phyloP scores from a whole-genome alignment of 192 early-diverging fungal genomes.

The Bifiguratus adelaidae region DNA sequence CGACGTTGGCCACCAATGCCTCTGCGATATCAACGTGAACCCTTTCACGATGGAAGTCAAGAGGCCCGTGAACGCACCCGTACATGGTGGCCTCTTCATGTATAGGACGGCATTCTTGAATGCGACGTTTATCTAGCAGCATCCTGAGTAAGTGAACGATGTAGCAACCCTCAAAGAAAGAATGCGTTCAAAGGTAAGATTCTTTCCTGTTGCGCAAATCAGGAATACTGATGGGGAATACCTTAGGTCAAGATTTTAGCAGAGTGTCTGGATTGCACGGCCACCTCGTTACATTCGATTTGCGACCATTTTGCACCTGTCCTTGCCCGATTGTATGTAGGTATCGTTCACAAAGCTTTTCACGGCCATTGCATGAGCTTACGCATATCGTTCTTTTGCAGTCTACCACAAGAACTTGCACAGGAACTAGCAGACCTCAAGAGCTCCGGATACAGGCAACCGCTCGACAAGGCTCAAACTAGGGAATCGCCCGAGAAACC shows the following conservation, averaged over 20 bases:
- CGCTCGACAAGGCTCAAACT: too few species aligned
- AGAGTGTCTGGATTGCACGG: constrained; percentile 50
- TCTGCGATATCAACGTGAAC: constrained; percentile 37
- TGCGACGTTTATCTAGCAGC: constrained; percentile 17
- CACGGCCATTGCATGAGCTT: constrained; percentile 1
- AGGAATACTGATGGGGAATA: neutral
- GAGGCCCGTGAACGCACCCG: constrained; percentile 73
- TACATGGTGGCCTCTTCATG: constrained; percentile 74
- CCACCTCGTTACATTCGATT: constrained; percentile 44
- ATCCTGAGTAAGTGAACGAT: constrained; percentile 27
- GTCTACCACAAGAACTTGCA: constrained; percentile 56
- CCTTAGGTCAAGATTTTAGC: constrained; percentile 47
- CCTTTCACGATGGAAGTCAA: constrained; percentile 74
- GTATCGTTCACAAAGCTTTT: neutral
- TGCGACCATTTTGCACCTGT: constrained; percentile 66
- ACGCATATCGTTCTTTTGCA: constrained; percentile 6
- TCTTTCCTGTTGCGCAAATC: neutral
- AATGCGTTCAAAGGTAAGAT: constrained; percentile 56
- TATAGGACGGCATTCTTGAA: constrained; percentile 59
- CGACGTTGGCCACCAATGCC: neutral
- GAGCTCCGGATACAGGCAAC: too few species aligned
- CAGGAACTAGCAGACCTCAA: too few species aligned
- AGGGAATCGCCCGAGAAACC: too few species aligned
- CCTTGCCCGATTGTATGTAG: constrained; percentile 38
- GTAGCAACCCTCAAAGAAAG: constrained; percentile 35